Percentiles rank a stretch among this genome's conserved stretches.
These are phyloP conservation scores for Aristolochia fimbriata DNA, from an alignment of 164 flowering plant genomes.

Conservation along the genomic window DNA sequence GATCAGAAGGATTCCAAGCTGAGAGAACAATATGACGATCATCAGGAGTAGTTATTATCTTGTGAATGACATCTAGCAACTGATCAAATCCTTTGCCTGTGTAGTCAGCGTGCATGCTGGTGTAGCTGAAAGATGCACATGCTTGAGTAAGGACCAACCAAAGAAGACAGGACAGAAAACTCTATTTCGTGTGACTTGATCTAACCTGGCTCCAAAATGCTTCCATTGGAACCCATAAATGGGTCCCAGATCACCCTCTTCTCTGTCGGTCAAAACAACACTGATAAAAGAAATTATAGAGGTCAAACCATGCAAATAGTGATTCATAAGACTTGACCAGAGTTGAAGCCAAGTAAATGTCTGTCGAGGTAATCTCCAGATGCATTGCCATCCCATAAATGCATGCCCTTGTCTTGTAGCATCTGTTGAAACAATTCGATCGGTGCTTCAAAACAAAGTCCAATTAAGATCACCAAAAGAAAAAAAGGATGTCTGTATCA, in stretches of 20 bases:
- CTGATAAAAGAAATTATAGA: constrained; percentile 22
- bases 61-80: constrained; percentile 70
- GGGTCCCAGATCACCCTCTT: constrained; percentile 95
- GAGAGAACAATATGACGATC: constrained; percentile 83
- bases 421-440: constrained; percentile 11
- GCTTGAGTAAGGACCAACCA: constrained; percentile 3
- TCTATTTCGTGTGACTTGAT: background rate
- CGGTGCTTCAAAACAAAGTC: background rate
- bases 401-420: constrained; percentile 76
- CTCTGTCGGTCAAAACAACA: constrained; percentile 63
- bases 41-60: constrained; percentile 68
- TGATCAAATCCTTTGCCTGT: constrained; percentile 95
- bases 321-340: background rate
- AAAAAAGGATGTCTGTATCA: background rate
- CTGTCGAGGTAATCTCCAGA: constrained; percentile 86
- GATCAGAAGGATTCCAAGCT: constrained; percentile 97
- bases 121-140: constrained; percentile 48
- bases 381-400: constrained; percentile 92
- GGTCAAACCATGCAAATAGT: background rate
- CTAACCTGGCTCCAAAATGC: constrained; percentile 91
- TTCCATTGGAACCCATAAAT: constrained; percentile 97
- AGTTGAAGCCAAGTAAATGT: constrained; percentile 17
- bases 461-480: background rate
- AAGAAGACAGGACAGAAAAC: background rate
- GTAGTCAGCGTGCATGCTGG: constrained; percentile 88